phyloP scores from a whole-genome alignment of 257 asterid species.

The Przewalskia tangutica region DNA sequence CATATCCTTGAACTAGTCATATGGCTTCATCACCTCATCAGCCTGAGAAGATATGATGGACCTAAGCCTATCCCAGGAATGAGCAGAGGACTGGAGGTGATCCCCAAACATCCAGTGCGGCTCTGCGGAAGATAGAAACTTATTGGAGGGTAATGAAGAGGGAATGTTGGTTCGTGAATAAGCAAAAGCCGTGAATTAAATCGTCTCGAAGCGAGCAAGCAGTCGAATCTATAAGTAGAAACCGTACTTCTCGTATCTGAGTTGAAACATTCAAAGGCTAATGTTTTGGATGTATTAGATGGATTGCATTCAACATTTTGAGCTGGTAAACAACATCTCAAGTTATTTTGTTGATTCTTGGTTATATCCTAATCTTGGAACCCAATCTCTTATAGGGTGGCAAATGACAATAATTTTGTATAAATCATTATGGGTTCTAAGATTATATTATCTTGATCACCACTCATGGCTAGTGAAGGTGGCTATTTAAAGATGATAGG shows the following conservation, averaged over 20 bases:
- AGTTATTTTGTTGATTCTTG: not conserved
- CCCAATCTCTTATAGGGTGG: not conserved
- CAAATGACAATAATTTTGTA: not conserved
- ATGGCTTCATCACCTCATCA: constrained; percentile 76
- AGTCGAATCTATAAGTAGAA: constrained; percentile 49
- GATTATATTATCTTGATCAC: not conserved
- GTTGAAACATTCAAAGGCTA: constrained; percentile 23
- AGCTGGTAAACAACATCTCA: constrained; percentile 9
- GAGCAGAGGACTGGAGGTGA: constrained; percentile 26
- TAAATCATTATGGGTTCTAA: not conserved
- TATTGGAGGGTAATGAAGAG: constrained; percentile 58
- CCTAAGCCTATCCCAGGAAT: constrained; percentile 35
- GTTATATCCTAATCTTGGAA: not conserved
- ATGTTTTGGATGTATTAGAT: constrained; percentile 63
- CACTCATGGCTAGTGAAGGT: not conserved
- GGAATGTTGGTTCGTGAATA: constrained; percentile 41
- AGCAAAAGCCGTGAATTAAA: constrained; percentile 95
- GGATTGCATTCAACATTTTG: constrained; percentile 61
- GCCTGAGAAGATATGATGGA: constrained; percentile 45
- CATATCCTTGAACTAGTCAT: constrained; percentile 62
- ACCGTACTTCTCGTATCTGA: constrained; percentile 57
- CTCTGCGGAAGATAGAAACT: constrained; percentile 62
- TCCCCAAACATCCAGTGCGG: constrained; percentile 10
- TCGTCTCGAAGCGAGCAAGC: too few species aligned
- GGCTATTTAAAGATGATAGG: too few species aligned